phyloP scores from a whole-genome alignment of 345 rosid genomes.

The Hypericum androsaemum region DNA sequence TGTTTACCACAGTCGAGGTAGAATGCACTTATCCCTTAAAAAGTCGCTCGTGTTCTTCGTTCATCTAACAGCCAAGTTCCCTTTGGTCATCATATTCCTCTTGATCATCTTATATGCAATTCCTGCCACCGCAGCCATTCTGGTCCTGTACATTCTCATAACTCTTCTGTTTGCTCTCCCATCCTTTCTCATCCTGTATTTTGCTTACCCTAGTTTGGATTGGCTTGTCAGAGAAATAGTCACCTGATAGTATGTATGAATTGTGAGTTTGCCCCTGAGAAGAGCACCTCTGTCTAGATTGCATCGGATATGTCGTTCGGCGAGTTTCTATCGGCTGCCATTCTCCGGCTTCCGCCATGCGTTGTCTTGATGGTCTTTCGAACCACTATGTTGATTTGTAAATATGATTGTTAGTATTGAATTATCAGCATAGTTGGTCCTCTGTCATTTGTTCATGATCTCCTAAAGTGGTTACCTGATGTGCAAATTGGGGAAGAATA shows the following conservation, averaged over 20 bases:
- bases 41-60: slow-evolving; percentile 65
- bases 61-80: slow-evolving; percentile 79
- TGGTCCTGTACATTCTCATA: slow-evolving; percentile 65
- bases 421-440: no score
- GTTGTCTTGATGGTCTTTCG: no score
- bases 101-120: slow-evolving; percentile 68
- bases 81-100: slow-evolving; percentile 73
- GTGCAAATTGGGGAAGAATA: no score
- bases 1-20: slow-evolving; percentile 26
- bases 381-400: no score
- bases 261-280: no score
- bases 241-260: slow-evolving; percentile 19
- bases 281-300: no score
- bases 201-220: slow-evolving; percentile 74
- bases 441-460: no score
- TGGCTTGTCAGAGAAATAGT: slow-evolving; percentile 87
- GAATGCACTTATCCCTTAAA: slow-evolving; percentile 41
- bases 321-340: no score
- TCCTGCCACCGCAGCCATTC: slow-evolving; percentile 80
- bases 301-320: no score
- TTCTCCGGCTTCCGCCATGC: no score
- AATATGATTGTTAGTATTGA: no score
- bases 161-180: slow-evolving; percentile 76
- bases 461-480: no score
- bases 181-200: slow-evolving; percentile 77